A percentile compares a stretch with the other conserved stretches of the same genome.
Conservation (phyloP, 1,284 basidiomycete genomes). For the Trichosporon inkin region DNA sequence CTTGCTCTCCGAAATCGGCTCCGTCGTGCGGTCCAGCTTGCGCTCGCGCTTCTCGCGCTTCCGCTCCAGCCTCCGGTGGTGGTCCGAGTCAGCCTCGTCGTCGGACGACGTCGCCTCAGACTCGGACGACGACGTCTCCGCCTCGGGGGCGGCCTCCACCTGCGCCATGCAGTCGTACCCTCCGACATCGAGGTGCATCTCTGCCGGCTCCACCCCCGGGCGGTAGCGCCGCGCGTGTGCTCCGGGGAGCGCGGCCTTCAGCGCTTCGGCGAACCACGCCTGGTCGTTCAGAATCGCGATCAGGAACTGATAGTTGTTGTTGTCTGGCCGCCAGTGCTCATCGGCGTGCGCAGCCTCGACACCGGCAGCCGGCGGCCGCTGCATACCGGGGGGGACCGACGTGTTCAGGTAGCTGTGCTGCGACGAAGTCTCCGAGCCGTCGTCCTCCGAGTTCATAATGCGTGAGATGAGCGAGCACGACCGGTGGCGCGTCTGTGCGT, state of each 20-base stretch:
- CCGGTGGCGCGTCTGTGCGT: not conserved
- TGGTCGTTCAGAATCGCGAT: slow-evolving; percentile 46
- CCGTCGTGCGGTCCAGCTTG: not conserved
- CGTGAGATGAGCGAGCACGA: slow-evolving; percentile 6
- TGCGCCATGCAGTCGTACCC: slow-evolving; percentile 38
- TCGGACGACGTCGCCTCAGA: slow-evolving; percentile 5
- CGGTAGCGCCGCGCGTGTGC: slow-evolving; percentile 31
- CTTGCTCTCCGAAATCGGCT: slow-evolving; percentile 16
- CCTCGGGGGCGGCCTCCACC: slow-evolving; percentile 19
- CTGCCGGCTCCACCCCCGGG: slow-evolving; percentile 23
- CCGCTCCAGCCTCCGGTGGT: not conserved
- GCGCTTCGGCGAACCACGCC: slow-evolving; percentile 33
- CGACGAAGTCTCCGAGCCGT: not conserved
- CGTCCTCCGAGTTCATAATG: not conserved
- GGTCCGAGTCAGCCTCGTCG: slow-evolving; percentile 18
- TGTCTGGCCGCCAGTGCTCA: not conserved
- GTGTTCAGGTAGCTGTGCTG: slow-evolving; percentile 13
- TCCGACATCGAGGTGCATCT: slow-evolving; percentile 39
- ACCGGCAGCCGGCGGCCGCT: not conserved
- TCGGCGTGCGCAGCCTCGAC: not conserved
- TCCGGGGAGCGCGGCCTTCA: slow-evolving; percentile 29
- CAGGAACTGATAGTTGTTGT: slow-evolving; percentile 33
- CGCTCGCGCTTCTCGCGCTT: slow-evolving; percentile 6
- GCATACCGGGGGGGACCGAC: slow-evolving; percentile 4
- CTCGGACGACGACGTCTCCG: slow-evolving; percentile 24